A percentile compares a stretch with the other conserved stretches of the same genome.
Evolutionary conservation across 768 basidiomycete genomes (phyloP).

Genomic region (Phaeotremella skinneri): DNA sequence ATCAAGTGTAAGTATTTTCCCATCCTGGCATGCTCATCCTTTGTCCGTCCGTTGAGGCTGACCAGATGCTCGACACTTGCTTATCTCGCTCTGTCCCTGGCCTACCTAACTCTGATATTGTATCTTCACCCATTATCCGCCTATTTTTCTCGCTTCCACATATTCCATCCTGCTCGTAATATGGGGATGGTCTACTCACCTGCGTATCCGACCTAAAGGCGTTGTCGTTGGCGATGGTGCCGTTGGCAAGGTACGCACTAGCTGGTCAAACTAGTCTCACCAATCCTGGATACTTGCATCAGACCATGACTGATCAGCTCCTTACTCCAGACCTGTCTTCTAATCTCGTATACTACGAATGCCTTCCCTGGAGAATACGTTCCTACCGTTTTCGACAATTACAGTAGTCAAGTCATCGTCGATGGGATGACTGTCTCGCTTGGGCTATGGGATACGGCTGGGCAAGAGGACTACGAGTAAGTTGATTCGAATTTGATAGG

Average conservation of each 20-base stretch:
- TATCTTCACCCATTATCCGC: background rate
- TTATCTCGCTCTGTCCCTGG: background rate
- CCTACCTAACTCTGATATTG: background rate
- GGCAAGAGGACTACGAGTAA: conserved; percentile 94
- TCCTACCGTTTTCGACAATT: conserved; percentile 51
- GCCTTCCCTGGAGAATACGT: conserved; percentile 84
- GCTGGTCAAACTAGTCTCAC: background rate
- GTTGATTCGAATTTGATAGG: conserved; percentile 84
- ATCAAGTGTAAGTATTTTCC: conserved; percentile 20
- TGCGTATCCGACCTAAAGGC: conserved; percentile 18
- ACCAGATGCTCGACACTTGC: background rate
- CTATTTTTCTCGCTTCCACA: background rate
- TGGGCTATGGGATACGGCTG: conserved; percentile 98
- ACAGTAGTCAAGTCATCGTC: conserved; percentile 63
- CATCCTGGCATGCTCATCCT: too few relatives aligned
- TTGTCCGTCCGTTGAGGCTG: too few relatives aligned
- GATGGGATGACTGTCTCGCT: conserved; percentile 88
- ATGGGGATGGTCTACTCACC: background rate
- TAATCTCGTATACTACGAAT: conserved; percentile 95
- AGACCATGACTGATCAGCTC: background rate
- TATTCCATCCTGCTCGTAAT: background rate
- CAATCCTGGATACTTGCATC: background rate
- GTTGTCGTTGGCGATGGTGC: conserved; percentile 52
- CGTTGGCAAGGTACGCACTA: conserved; percentile 46
- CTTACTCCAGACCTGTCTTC: conserved; percentile 71